These are phyloP conservation scores for Flaveria robusta DNA, from an alignment of 129 eudicot genomes.

Conservation along the genomic window DNA sequence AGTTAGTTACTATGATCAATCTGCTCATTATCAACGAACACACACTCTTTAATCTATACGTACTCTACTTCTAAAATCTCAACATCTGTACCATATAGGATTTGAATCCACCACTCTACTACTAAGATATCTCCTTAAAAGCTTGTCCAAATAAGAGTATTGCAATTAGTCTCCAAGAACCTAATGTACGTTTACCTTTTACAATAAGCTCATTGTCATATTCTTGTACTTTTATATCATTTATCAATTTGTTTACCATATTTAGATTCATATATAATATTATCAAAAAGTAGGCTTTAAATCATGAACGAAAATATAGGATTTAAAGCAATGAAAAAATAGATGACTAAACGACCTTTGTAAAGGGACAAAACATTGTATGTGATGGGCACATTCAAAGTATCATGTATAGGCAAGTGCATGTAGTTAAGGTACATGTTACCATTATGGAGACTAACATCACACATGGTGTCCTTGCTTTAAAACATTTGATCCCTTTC, in stretches of 20 bases:
- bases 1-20: no score
- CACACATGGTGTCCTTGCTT: conserved; percentile 21
- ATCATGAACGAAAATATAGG: neutral
- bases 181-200: neutral
- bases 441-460: conserved; percentile 28
- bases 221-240: neutral
- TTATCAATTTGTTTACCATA: neutral
- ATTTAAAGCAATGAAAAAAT: neutral
- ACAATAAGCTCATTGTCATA: neutral
- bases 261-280: neutral
- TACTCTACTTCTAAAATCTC: no score
- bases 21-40: no score
- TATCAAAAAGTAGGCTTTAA: neutral
- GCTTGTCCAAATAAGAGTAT: no score
- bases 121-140: no score
- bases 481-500: conserved; percentile 8
- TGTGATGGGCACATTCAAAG: conserved; percentile 33
- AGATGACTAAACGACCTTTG: neutral
- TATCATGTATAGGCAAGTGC: neutral
- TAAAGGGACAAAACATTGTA: conserved; percentile 28
- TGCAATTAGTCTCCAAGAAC: no score
- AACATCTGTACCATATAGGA: no score
- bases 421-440: conserved; percentile 21
- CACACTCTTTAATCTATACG: no score
- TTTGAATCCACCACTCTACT: no score